Evolutionary conservation across 2,329 filamentous ascomycete species (phyloP), one percentile per base, ranked within the genome.

Genomic region (Trichophyton benhamiae): DNA sequence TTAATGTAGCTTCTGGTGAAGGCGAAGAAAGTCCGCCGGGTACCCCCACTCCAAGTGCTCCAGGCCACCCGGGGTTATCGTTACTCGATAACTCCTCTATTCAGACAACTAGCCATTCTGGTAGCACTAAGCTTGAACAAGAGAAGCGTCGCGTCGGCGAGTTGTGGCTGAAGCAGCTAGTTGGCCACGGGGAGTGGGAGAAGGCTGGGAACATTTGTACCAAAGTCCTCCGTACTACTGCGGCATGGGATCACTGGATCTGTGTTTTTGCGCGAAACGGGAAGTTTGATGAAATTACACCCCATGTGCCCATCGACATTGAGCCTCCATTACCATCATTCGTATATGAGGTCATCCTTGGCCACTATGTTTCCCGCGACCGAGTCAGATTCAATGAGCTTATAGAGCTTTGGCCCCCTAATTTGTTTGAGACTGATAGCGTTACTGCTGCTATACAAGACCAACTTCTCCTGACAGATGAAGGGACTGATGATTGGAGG

Each of bases 191-290:
- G 7, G 80, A 92, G 64, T 99, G 94, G 94, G 71, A 72, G 7
- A 78, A 82, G 62, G 94, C 94, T 4, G 92, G 90, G 0, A 80
- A 87, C 68, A 80, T 95, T 3, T 92, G 91, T 62, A 88, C 87
- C 13, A 90, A 87, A 69, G 91, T 96, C 0, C 79, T 99, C 0
- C 85, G 85, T 49, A 89, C 87, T 0, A 84, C 90, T 0, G 80
- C 87, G 57, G 80, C 87, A 67, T 99, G 94, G 94, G 91, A 97
- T 75, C 89, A 95, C 68, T 97, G 92, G 91, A 87, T 95, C 3
- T 95, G 88, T 84, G 87, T 84, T 0, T 99, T 99, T 75, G 89
- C 91, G 6, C 87, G 90, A 46, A 87, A 88, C 1, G 83, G 89
- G 65, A 90, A 86, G 69, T 90, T 95, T 67, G 89, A 96, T 71